These are phyloP conservation scores for Plasmodium blacklocki DNA, from an alignment of 169 alveolate genomes.

Conservation along the genomic window DNA sequence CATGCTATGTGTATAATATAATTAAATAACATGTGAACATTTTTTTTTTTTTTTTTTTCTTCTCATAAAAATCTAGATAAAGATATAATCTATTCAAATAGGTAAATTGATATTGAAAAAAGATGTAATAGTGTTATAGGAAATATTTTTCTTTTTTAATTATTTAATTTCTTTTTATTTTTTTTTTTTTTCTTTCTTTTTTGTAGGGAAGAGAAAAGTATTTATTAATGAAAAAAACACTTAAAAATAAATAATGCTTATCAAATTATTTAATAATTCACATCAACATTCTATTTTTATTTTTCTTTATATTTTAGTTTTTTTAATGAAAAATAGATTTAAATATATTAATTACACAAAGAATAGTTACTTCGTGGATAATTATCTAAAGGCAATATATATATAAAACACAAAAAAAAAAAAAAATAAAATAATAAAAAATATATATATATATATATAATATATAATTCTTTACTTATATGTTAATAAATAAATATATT, in stretches of 20 bases:
- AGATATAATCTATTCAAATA: too few relatives aligned
- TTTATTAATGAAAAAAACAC: neutral
- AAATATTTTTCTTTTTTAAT: too few relatives aligned
- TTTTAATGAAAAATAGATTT: slow-evolving; percentile 67
- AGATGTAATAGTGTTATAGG: too few relatives aligned
- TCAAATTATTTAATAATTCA: neutral
- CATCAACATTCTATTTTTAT: neutral
- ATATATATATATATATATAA: neutral
- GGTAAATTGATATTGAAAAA: too few relatives aligned
- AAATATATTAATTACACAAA: slow-evolving; percentile 35
- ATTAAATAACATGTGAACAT: too few relatives aligned
- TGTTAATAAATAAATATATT: neutral
- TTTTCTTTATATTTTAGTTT: slow-evolving; percentile 22
- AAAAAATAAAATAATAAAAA: neutral
- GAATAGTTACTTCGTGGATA: slow-evolving; percentile 39
- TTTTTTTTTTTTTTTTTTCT: too few relatives aligned
- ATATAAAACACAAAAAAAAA: slow-evolving; percentile 11
- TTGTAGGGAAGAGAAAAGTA: slow-evolving; percentile 27
- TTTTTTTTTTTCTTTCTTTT: slow-evolving; percentile 4
- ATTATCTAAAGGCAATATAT: slow-evolving; percentile 44
- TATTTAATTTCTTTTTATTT: neutral
- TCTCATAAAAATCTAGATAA: too few relatives aligned
- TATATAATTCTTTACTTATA: neutral
- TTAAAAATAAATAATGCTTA: neutral
- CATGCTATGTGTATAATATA: too few relatives aligned